Evolutionary conservation across 2,329 filamentous ascomycete genomes (phyloP).

Genomic region (Curvularia hawaiiensis): DNA sequence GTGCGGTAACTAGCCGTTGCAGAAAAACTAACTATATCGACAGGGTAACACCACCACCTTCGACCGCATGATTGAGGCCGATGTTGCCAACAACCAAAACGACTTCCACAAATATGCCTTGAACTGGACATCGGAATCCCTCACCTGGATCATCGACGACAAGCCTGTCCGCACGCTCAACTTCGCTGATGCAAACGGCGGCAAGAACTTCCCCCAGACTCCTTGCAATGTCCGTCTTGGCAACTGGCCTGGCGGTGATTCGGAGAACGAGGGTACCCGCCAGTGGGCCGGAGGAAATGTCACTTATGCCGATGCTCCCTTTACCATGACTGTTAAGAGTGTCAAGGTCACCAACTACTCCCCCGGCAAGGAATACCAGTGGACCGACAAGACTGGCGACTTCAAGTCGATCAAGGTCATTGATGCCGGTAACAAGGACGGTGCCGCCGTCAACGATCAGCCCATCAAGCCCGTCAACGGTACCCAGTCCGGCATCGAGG

Average conservation of each 20-base stretch:
- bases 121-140: slow-evolving; percentile 69
- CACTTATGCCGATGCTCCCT: slow-evolving; percentile 55
- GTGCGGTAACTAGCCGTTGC: not conserved
- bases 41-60: slow-evolving; percentile 74
- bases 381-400: slow-evolving; percentile 54
- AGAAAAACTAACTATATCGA: slow-evolving; percentile 33
- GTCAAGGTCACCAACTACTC: slow-evolving; percentile 60
- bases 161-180: slow-evolving; percentile 67
- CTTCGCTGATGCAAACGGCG: slow-evolving; percentile 61
- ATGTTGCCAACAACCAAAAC: slow-evolving; percentile 60
- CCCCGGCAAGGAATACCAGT: slow-evolving; percentile 57
- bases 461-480: slow-evolving; percentile 38
- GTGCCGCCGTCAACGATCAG: slow-evolving; percentile 36
- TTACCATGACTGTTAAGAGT: slow-evolving; percentile 58
- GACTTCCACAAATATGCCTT: slow-evolving; percentile 72
- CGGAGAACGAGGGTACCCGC: slow-evolving; percentile 62
- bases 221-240: slow-evolving; percentile 65
- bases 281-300: slow-evolving; percentile 69
- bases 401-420: slow-evolving; percentile 57
- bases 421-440: slow-evolving; percentile 40
- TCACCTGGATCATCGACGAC: slow-evolving; percentile 75
- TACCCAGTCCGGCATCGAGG: slow-evolving; percentile 30
- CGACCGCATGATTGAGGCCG: slow-evolving; percentile 69
- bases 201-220: slow-evolving; percentile 73
- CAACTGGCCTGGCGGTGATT: slow-evolving; percentile 56